Evolutionary conservation across 1,284 basidiomycete genomes (phyloP), one percentile per base, ranked within the genome.

Genomic region (Dichomitus squalens): DNA sequence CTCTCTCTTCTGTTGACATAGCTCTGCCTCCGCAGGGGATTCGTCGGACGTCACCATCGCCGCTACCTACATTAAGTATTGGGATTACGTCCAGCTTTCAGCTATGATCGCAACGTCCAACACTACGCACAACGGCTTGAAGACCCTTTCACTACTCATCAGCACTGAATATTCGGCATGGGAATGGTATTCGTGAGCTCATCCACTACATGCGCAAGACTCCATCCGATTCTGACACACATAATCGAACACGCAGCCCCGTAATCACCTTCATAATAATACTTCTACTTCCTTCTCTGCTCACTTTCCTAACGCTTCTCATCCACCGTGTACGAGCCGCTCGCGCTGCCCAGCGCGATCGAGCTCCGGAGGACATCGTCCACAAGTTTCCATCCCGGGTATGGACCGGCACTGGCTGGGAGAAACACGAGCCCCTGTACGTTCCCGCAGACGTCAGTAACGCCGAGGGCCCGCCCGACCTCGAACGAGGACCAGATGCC

Each of bases 141-240:
- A 78, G 51, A 91, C 89, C 0, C 79, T 92, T 33, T 88, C 88
- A 0, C 73, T 92, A n/a, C 76, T 88, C 55, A 85, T 92, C 63
- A 88, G 83, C n/a, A 83, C 87, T 6, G 87, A 90, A 62, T 88
- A 87, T 66, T 88, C 87, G 21, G 83, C 86, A 39, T 91, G 90
- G 89, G 89, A 91, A 69, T 92, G 89, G 90, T 92, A 91, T 67
- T 92, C 88, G 88, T 91, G 65, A 68, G 89, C 82, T 47, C 16
- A 18, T 63, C 34, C 41, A 60, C 53, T 20, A 1, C 34, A 14
- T 41, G 23, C 29, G 31, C 18, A n/a, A 16, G 27, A 4, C 7
- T 3, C 18, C 9, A 14, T 8, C 31, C n/a, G 31, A 9, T 2
- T 18, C 29, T 47, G 18, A 47, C 31, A 4, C n/a, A 16, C 44